These are phyloP conservation scores for Spinacia oleracea DNA, from an alignment of 179 eudicot genomes.

Conservation along the genomic window DNA sequence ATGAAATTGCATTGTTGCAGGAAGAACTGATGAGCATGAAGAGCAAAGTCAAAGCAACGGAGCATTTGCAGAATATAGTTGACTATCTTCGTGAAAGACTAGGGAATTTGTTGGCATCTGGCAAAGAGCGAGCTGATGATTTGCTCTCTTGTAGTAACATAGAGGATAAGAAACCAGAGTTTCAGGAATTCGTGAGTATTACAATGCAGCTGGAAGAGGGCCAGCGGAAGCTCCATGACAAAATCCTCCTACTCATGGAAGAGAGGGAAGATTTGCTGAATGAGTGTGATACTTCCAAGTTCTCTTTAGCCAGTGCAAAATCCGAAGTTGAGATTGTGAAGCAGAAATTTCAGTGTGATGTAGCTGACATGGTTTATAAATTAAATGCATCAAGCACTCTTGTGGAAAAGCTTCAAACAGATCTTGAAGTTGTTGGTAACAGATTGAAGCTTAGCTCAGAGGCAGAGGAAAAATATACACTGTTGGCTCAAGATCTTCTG, in stretches of 20 bases:
- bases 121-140: constrained; percentile 25
- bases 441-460: constrained; percentile 52
- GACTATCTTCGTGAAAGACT: constrained; percentile 50
- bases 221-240: constrained; percentile 39
- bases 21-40: constrained; percentile 51
- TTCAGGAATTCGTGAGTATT: constrained; percentile 32
- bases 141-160: background rate
- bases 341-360: constrained; percentile 54
- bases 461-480: constrained; percentile 50
- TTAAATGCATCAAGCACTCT: constrained; percentile 48
- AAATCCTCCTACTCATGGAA: constrained; percentile 43
- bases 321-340: constrained; percentile 46
- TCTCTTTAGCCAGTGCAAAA: constrained; percentile 39
- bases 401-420: constrained; percentile 58
- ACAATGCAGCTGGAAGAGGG: constrained; percentile 48
- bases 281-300: constrained; percentile 53
- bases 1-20: constrained; percentile 40
- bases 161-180: constrained; percentile 29
- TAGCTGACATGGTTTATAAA: constrained; percentile 46
- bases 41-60: constrained; percentile 42
- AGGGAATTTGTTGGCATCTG: constrained; percentile 43
- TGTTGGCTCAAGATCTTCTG: constrained; percentile 49
- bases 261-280: constrained; percentile 53
- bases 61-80: constrained; percentile 45
- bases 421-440: constrained; percentile 52